These are phyloP conservation scores for Lactifluus rugatus DNA, from an alignment of 768 basidiomycete genomes.

Conservation along the genomic window DNA sequence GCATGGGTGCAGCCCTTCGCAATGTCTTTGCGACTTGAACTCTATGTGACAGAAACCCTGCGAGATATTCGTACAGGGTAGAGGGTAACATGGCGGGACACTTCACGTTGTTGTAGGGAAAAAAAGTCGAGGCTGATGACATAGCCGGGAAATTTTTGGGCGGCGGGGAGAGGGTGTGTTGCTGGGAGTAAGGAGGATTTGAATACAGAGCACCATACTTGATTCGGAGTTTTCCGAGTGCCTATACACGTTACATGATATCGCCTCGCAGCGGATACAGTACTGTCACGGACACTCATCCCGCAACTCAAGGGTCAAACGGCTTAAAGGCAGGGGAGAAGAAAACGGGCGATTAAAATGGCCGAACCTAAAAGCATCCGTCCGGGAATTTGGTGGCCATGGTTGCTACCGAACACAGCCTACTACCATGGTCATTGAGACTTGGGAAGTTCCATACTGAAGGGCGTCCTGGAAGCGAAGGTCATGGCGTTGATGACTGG, in stretches of 20 bases:
- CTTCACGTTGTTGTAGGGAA: background rate
- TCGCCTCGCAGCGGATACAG: background rate
- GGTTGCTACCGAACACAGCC: background rate
- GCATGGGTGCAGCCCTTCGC: background rate
- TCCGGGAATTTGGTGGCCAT: background rate
- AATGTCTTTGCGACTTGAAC: background rate
- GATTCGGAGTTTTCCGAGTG: conserved; percentile 3
- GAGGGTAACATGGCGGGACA: background rate
- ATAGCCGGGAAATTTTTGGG: background rate
- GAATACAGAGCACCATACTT: background rate
- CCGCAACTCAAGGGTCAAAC: background rate
- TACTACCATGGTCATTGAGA: background rate
- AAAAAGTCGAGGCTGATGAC: background rate
- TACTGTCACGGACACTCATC: background rate
- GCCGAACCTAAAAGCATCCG: background rate
- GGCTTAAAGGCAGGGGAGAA: background rate
- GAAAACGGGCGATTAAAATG: background rate
- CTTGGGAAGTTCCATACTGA: background rate
- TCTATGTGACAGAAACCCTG: background rate
- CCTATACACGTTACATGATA: background rate
- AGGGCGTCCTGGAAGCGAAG: background rate
- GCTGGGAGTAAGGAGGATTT: background rate
- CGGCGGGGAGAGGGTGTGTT: too few species aligned
- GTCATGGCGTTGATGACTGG: conserved; percentile 7
- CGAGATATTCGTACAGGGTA: background rate